Evolutionary conservation across 495 filamentous ascomycete genomes (phyloP).

Genomic region (Neurospora sp.): DNA sequence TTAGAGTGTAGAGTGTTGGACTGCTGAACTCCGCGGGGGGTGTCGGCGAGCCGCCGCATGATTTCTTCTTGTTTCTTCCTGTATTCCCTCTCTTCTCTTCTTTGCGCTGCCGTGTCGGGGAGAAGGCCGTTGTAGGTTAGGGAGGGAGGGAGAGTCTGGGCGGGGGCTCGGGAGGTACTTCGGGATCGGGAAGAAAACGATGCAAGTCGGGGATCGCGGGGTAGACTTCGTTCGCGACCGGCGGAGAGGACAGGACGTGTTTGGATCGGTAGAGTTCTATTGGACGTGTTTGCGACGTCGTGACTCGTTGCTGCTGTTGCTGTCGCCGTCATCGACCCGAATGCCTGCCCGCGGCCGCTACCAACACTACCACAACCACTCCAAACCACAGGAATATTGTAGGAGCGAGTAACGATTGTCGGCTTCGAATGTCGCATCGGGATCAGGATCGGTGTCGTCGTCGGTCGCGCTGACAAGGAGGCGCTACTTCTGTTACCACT

Average conservation of each 20-base stretch:
- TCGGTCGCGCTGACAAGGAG: not conserved
- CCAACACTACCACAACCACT: not conserved
- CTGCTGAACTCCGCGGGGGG: not conserved
- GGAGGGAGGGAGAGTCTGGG: not conserved
- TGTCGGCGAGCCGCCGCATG: not conserved
- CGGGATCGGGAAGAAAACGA: not conserved
- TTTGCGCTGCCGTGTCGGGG: not conserved
- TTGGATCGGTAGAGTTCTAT: not conserved
- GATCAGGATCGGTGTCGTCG: not conserved
- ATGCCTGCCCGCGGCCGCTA: not conserved
- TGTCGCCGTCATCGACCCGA: not conserved
- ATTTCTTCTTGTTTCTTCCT: not conserved
- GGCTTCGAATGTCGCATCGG: not conserved
- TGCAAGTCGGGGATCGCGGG: not conserved
- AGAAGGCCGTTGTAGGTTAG: not conserved
- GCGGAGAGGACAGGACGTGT: not conserved
- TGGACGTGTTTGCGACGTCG: not conserved
- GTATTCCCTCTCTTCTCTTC: not conserved
- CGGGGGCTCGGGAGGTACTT: not conserved
- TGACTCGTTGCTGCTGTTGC: not conserved
- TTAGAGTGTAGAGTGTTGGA: not conserved
- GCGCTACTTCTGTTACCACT: not conserved
- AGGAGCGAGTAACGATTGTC: not conserved
- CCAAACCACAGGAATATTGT: not conserved
- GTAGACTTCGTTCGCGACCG: not conserved